Evolutionary conservation across 129 eudicot species (phyloP).

Genomic region (Mikania micrantha): DNA sequence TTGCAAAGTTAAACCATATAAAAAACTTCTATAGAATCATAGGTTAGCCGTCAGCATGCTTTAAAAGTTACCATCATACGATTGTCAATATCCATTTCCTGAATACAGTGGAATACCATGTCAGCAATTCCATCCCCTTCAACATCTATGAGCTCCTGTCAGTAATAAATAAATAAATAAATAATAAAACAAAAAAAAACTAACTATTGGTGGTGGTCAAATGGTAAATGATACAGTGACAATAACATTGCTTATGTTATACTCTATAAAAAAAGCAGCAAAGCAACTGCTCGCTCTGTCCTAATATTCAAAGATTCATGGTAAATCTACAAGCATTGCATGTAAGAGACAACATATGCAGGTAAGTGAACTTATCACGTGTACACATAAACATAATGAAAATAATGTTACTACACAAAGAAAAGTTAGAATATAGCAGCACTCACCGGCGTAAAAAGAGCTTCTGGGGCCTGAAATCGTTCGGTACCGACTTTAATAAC

Average conservation of each 20-base stretch:
- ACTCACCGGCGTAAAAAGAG: conserved; percentile 94
- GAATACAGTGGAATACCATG: conserved; percentile 97
- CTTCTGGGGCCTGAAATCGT: conserved; percentile 97
- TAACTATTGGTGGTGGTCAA: neutral
- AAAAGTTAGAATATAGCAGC: neutral
- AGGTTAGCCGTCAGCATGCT: neutral
- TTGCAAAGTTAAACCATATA: neutral
- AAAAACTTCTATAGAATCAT: conserved; percentile 2
- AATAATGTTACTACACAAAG: neutral
- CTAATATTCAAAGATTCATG: neutral
- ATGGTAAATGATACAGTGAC: neutral
- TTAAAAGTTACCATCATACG: conserved; percentile 75
- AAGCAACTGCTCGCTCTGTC: conserved; percentile 3
- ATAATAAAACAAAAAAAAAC: neutral
- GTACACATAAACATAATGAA: neutral
- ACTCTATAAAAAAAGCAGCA: neutral
- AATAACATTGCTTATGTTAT: neutral
- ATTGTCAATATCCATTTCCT: conserved; percentile 99
- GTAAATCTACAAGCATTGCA: conserved; percentile 3
- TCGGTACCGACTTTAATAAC: conserved; percentile 96
- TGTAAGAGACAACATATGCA: neutral
- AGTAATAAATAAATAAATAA: conserved; percentile 5
- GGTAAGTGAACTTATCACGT: neutral
- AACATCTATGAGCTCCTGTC: conserved; percentile 89
- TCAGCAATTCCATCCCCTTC: conserved; percentile 99